Evolutionary conservation across 805 yeast genomes (phyloP).

Genomic region (Grigorovia yakushimaensis): DNA sequence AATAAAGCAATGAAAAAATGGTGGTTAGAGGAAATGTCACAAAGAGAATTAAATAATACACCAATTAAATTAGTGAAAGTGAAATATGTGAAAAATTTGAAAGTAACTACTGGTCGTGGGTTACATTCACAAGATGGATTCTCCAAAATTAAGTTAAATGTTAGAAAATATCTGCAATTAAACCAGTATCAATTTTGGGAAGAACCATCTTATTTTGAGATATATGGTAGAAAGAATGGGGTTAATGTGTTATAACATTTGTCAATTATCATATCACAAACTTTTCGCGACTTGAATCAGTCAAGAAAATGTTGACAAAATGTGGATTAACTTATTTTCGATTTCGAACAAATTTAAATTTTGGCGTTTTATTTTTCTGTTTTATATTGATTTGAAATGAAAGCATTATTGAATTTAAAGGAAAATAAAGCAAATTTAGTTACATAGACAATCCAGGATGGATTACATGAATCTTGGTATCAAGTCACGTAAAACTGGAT

Average conservation of each 20-base stretch:
- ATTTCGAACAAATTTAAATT: background rate
- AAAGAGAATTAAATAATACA: conserved; percentile 35
- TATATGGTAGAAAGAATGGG: conserved; percentile 32
- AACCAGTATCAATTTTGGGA: conserved; percentile 39
- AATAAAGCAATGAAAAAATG: conserved; percentile 36
- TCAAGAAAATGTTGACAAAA: too few species aligned
- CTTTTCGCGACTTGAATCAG: too few species aligned
- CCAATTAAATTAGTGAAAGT: conserved; percentile 31
- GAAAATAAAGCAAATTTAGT: too few species aligned
- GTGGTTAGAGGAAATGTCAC: conserved; percentile 51
- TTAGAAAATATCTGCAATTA: conserved; percentile 32
- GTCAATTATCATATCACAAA: background rate
- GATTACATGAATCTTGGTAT: conserved; percentile 42
- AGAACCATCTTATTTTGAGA: conserved; percentile 33
- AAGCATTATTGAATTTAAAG: too few species aligned
- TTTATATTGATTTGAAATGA: background rate
- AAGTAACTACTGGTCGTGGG: conserved; percentile 60
- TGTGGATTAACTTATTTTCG: too few species aligned
- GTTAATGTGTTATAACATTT: background rate
- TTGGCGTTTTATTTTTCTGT: background rate
- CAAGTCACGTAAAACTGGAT: conserved; percentile 59
- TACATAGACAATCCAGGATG: conserved; percentile 24
- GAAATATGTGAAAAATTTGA: conserved; percentile 34
- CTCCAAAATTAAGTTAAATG: conserved; percentile 37
- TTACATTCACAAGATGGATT: conserved; percentile 53